These are phyloP conservation scores for Sphaceloma murrayae DNA, from an alignment of 2,329 filamentous ascomycete species.

Conservation along the genomic window DNA sequence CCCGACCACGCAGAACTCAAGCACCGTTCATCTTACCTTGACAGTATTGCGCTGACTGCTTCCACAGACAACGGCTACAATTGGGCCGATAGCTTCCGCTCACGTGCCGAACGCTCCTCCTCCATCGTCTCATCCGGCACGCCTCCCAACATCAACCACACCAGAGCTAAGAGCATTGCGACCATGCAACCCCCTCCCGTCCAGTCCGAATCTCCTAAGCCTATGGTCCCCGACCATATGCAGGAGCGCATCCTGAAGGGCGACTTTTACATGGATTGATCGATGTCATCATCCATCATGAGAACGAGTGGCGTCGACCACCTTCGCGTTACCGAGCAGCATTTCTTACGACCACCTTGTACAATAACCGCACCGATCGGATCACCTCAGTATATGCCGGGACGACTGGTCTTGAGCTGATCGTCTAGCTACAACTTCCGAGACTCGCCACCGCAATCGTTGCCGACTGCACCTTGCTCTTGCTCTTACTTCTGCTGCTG, in stretches of 20 bases:
- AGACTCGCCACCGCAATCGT: too few relatives aligned
- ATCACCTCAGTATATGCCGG: too few relatives aligned
- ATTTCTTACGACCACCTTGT: too few relatives aligned
- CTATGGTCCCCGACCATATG: constrained; percentile 66
- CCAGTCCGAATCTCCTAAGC: constrained; percentile 50
- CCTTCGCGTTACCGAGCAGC: too few relatives aligned
- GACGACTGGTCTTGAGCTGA: too few relatives aligned
- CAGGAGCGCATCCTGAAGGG: constrained; percentile 96
- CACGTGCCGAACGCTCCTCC: constrained; percentile 66
- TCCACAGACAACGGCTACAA: constrained; percentile 85
- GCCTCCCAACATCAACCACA: constrained; percentile 38
- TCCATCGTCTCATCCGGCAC: constrained; percentile 49
- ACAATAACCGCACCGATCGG: too few relatives aligned
- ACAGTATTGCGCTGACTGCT: constrained; percentile 36
- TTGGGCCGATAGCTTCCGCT: constrained; percentile 92
- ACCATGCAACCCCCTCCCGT: constrained; percentile 46
- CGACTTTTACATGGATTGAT: constrained; percentile 91
- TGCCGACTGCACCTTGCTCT: too few relatives aligned
- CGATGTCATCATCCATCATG: background rate
- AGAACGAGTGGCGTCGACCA: too few relatives aligned
- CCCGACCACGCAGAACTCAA: background rate
- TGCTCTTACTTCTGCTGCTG: too few relatives aligned
- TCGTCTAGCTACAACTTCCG: too few relatives aligned
- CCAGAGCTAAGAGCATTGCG: constrained; percentile 60
- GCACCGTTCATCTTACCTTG: constrained; percentile 21